Evolutionary conservation across 2,329 filamentous ascomycete species (phyloP).

Genomic region (Pezicula radicicola): DNA sequence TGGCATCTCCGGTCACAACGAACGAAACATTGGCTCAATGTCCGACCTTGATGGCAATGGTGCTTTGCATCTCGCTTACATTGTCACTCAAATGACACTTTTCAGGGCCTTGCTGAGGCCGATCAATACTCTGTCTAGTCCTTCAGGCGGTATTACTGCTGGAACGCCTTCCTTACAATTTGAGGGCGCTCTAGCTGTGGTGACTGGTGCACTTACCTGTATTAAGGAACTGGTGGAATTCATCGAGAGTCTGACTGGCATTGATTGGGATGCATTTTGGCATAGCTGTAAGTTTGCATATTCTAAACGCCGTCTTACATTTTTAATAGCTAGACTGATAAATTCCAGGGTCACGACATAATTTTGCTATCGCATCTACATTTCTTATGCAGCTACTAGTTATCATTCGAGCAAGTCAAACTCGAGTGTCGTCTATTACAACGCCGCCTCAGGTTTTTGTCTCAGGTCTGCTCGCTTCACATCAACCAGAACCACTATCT

Average conservation of each 20-base stretch:
- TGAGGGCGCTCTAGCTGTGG: slow-evolving; percentile 6
- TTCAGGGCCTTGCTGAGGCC: neutral
- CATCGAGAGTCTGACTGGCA: slow-evolving; percentile 11
- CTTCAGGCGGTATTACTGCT: neutral
- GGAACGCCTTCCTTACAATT: neutral
- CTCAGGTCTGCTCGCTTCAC: no score
- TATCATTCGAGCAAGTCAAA: neutral
- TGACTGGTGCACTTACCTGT: slow-evolving; percentile 10
- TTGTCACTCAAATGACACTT: neutral
- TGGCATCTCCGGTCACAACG: neutral
- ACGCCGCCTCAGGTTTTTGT: no score
- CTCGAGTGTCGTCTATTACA: no score
- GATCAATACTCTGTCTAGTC: neutral
- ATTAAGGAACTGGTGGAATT: slow-evolving; percentile 17
- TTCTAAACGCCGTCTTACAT: neutral
- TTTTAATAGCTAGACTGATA: neutral
- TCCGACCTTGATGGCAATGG: neutral
- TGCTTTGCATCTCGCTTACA: neutral
- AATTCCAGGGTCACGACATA: slow-evolving; percentile 8
- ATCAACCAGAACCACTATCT: no score
- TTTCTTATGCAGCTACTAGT: slow-evolving; percentile 14
- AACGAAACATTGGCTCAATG: neutral
- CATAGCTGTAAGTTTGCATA: slow-evolving; percentile 10
- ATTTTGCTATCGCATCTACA: slow-evolving; percentile 14
- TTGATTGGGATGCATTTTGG: slow-evolving; percentile 18